Percentiles rank a stretch among this genome's conserved stretches.
Conservation (phyloP, 768 basidiomycete species). For the Mycena leptocephala region DNA sequence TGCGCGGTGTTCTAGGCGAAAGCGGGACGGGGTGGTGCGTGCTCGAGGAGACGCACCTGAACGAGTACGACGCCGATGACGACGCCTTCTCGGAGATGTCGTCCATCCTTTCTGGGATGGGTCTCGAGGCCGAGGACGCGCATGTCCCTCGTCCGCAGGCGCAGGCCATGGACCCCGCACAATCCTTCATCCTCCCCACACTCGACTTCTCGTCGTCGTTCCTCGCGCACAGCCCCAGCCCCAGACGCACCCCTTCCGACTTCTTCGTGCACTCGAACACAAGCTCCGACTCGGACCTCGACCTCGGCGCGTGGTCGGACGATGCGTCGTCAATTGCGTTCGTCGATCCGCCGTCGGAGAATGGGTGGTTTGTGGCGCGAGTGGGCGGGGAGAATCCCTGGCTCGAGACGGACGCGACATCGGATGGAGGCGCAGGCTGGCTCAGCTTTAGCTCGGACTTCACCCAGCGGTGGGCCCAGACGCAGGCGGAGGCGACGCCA, state of each 20-base stretch:
- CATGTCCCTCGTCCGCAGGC: constrained; percentile 28
- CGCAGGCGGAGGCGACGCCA: background rate
- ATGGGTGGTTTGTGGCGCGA: constrained; percentile 37
- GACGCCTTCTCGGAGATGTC: constrained; percentile 50
- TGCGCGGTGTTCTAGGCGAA: constrained; percentile 80
- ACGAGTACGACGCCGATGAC: constrained; percentile 49
- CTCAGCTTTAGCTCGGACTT: constrained; percentile 61
- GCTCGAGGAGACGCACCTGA: constrained; percentile 68
- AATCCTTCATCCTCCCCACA: constrained; percentile 84
- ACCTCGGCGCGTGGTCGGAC: too few relatives aligned
- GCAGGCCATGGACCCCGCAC: constrained; percentile 66
- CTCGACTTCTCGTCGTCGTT: constrained; percentile 79
- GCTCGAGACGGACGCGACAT: constrained; percentile 9
- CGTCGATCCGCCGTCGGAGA: constrained; percentile 49
- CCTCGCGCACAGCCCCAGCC: too few relatives aligned
- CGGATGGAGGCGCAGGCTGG: constrained; percentile 31
- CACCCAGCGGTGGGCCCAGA: constrained; percentile 34
- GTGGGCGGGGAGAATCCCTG: constrained; percentile 11
- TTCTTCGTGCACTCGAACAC: constrained; percentile 12
- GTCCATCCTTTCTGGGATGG: constrained; percentile 47
- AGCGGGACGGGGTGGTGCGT: constrained; percentile 84
- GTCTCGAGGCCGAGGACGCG: too few relatives aligned
- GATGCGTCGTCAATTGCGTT: background rate
- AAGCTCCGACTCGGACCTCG: constrained; percentile 6
- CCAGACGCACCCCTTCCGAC: background rate